Base-by-base conservation (phyloP, 2,329 filamentous ascomycete species). In the Fusarium chlamydosporum region DNA sequence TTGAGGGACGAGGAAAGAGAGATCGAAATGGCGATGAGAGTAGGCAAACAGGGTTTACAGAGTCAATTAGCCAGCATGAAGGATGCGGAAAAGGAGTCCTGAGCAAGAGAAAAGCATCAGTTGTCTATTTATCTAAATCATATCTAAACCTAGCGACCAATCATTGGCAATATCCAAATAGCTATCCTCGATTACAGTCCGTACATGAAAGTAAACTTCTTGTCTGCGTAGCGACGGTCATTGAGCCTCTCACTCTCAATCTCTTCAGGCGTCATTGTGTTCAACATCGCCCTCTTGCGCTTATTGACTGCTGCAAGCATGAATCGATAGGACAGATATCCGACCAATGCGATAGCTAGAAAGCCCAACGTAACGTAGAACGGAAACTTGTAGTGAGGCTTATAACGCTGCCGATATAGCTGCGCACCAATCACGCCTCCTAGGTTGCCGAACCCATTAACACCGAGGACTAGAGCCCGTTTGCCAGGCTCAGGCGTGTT, bases 1-100 rank as follows among this genome's bases (percentile, higher is more conserved):
- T 72, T 93, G 51, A 80, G 87, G 35, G 89, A 92, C 59, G 89
- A 90, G 68, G 90, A 93, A 78, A 82, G 84, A 67, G 89, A 92
- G 74, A 79, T 93, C 56, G 86, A 91, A 74, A 81, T 83, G 66
- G 91, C 91, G 1, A 91, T 92, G 89, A 85, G 85, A 61, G 85
- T 93, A 13, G 85, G 86, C 1, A 92, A 90, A 77, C 86, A 84
- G 62, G 91, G 90, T 0, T 66, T 93, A 68, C 86, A 87, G 73
- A 86, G 84, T 26, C 89, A 92, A 75, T 74, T 92, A 57, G 77
- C 76, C 20, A 76, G 66, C 51, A 76, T 75, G 74, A 72, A 71
- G 37, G 60, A 71, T 45, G 62, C 74, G 31, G 66, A 58, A 18
- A 68, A 74, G 45, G 60, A 65, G 9, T 67, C 65, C 18, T 75